A percentile compares a stretch with the other conserved stretches of the same genome.
phyloP scores from a whole-genome alignment of 106 monocot genomes.

The Allium fistulosum region DNA sequence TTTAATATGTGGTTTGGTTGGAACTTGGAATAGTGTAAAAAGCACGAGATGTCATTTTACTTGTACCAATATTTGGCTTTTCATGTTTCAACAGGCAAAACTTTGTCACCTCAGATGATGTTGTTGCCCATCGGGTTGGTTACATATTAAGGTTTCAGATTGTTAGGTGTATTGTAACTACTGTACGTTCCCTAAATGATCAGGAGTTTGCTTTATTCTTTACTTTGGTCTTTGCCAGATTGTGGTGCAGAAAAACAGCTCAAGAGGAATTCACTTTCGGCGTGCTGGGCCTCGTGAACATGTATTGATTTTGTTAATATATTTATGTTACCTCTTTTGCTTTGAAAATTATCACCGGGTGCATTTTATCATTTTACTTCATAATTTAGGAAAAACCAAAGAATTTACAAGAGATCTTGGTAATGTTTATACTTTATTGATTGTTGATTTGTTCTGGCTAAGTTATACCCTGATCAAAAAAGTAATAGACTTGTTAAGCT shows the following conservation, averaged over 20 bases:
- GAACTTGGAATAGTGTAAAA: not conserved
- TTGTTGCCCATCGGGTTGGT: conserved; percentile 13
- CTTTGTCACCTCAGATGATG: conserved; percentile 10
- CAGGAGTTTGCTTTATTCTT: conserved; percentile 2
- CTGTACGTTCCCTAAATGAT: not conserved
- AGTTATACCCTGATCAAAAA: too few relatives aligned
- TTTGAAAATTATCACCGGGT: not conserved
- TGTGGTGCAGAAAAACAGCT: conserved; percentile 37
- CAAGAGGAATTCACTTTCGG: conserved; percentile 60
- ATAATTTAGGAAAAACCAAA: not conserved
- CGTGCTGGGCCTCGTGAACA: conserved; percentile 66
- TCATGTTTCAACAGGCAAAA: conserved; percentile 6
- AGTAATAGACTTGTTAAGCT: too few relatives aligned
- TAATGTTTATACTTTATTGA: not conserved
- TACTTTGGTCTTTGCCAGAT: conserved; percentile 20
- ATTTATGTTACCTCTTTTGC: not conserved
- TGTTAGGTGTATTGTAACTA: not conserved
- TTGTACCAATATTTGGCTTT: not conserved
- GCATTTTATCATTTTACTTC: too few relatives aligned
- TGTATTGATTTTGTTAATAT: conserved; percentile 14
- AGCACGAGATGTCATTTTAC: not conserved
- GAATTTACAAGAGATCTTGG: not conserved
- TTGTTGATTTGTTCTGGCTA: not conserved
- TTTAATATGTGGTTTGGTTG: not conserved
- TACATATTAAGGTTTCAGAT: conserved; percentile 5